Evolutionary conservation across 1,284 basidiomycete species (phyloP).

Genomic region (Agaricales sp.): DNA sequence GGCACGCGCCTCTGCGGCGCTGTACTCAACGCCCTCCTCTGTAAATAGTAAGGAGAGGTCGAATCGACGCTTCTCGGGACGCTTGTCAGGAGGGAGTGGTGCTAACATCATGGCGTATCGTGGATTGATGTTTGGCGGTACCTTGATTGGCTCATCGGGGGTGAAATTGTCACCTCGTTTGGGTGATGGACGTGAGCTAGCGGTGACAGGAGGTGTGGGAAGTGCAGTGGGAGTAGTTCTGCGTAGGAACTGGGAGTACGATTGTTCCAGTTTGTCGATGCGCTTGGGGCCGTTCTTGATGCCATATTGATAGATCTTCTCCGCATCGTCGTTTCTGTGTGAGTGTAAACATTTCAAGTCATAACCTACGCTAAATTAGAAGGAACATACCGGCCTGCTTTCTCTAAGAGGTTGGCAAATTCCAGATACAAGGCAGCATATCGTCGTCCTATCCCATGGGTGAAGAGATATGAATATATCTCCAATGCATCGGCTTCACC

Average conservation of each 20-base stretch:
- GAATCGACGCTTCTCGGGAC: constrained; percentile 59
- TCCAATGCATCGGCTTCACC: constrained; percentile 43
- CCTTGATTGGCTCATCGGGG: constrained; percentile 9
- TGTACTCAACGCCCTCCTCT: constrained; percentile 57
- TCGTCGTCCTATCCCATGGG: constrained; percentile 69
- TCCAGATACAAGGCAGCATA: constrained; percentile 82
- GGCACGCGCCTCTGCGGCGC: constrained; percentile 66
- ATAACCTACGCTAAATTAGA: background rate
- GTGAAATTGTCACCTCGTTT: constrained; percentile 7
- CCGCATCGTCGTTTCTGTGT: constrained; percentile 64
- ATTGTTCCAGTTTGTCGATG: constrained; percentile 74
- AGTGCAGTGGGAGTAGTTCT: constrained; percentile 21
- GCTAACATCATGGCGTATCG: constrained; percentile 62
- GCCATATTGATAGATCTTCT: constrained; percentile 76
- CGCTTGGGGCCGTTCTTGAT: constrained; percentile 79
- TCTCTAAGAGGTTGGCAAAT: constrained; percentile 70
- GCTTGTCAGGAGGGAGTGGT: constrained; percentile 53
- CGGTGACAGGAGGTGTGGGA: constrained; percentile 18
- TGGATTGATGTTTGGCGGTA: constrained; percentile 17
- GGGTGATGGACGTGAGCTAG: constrained; percentile 24
- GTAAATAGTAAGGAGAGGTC: constrained; percentile 59
- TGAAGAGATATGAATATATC: constrained; percentile 69
- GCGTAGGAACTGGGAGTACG: constrained; percentile 75
- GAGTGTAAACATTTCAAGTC: constrained; percentile 4
- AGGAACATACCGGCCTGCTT: constrained; percentile 46